These are phyloP conservation scores for Periconia digitata DNA, from an alignment of 2,329 filamentous ascomycete species.

Conservation along the genomic window DNA sequence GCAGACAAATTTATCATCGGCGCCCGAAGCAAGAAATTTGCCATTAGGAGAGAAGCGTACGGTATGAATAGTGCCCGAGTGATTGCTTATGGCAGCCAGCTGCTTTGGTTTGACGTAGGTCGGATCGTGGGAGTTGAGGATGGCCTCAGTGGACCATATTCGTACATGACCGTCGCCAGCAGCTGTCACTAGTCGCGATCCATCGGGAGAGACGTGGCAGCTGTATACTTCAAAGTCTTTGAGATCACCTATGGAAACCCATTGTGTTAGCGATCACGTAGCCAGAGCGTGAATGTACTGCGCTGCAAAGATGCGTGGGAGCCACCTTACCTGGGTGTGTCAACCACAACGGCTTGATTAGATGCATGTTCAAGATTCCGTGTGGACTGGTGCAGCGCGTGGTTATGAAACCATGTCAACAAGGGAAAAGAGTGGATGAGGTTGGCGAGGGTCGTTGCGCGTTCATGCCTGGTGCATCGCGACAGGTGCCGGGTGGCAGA, in stretches of 20 bases:
- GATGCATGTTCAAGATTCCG: slow-evolving; percentile 46
- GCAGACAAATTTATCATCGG: slow-evolving; percentile 98
- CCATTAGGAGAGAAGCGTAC: slow-evolving; percentile 96
- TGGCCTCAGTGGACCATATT: slow-evolving; percentile 95
- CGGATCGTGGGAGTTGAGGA: slow-evolving; percentile 75
- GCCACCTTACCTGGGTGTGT: slow-evolving; percentile 75
- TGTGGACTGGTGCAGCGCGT: slow-evolving; percentile 21
- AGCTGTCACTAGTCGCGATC: slow-evolving; percentile 85
- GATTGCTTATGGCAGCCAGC: slow-evolving; percentile 96
- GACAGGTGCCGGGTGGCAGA: slow-evolving; percentile 33
- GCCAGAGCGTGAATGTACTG: slow-evolving; percentile 3
- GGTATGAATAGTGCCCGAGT: slow-evolving; percentile 94
- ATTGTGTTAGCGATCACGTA: not conserved
- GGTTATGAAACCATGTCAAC: slow-evolving; percentile 28
- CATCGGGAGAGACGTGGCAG: slow-evolving; percentile 95
- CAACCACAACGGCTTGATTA: slow-evolving; percentile 95
- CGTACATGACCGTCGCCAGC: slow-evolving; percentile 97
- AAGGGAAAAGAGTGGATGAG: slow-evolving; percentile 1
- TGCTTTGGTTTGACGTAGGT: slow-evolving; percentile 80
- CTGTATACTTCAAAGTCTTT: slow-evolving; percentile 99
- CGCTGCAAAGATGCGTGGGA: slow-evolving; percentile 3
- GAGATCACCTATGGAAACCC: slow-evolving; percentile 70
- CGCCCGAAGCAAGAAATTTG: slow-evolving; percentile 92
- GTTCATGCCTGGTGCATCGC: slow-evolving; percentile 20
- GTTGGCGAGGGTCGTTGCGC: slow-evolving; percentile 17